Percentiles rank a stretch among this genome's conserved stretches.
These are phyloP conservation scores for Leccinum obscurum DNA, from an alignment of 768 basidiomycete genomes.

Conservation along the genomic window DNA sequence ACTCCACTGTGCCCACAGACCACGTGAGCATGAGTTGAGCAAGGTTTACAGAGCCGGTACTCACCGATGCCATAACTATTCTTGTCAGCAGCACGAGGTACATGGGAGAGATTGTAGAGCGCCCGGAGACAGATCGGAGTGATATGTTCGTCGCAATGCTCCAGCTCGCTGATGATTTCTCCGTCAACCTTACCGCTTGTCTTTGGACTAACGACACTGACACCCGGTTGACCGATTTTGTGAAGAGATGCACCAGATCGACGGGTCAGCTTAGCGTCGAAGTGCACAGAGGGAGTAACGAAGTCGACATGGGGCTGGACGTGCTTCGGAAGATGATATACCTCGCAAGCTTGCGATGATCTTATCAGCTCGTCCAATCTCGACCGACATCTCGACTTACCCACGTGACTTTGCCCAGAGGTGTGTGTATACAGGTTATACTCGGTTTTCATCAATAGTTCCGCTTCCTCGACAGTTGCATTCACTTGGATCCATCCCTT, in stretches of 20 bases:
- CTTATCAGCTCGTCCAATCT: not conserved
- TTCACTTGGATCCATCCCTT: constrained; percentile 32
- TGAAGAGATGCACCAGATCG: constrained; percentile 13
- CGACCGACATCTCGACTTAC: constrained; percentile 10
- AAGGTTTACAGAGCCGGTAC: not conserved
- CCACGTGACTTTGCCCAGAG: constrained; percentile 29
- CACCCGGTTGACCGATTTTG: constrained; percentile 19
- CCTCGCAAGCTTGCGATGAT: constrained; percentile 27
- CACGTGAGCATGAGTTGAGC: not conserved
- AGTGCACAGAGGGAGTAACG: constrained; percentile 37
- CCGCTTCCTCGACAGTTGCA: constrained; percentile 33
- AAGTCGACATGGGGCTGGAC: constrained; percentile 36
- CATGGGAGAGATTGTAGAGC: constrained; percentile 29
- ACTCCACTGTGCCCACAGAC: constrained; percentile 30
- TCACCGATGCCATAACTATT: constrained; percentile 38
- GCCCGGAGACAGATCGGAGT: constrained; percentile 32
- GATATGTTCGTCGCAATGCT: constrained; percentile 28
- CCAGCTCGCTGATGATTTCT: constrained; percentile 11
- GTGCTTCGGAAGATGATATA: constrained; percentile 34
- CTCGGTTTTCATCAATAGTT: constrained; percentile 32
- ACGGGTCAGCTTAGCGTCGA: constrained; percentile 24
- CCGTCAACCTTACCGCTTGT: constrained; percentile 13
- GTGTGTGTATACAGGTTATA: constrained; percentile 33
- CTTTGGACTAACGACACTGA: constrained; percentile 14
- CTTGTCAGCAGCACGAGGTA: constrained; percentile 22